A percentile compares a stretch with the other conserved stretches of the same genome.
Evolutionary conservation across 306 rosid species (phyloP).

Genomic region (Casuarina equisetifolia): DNA sequence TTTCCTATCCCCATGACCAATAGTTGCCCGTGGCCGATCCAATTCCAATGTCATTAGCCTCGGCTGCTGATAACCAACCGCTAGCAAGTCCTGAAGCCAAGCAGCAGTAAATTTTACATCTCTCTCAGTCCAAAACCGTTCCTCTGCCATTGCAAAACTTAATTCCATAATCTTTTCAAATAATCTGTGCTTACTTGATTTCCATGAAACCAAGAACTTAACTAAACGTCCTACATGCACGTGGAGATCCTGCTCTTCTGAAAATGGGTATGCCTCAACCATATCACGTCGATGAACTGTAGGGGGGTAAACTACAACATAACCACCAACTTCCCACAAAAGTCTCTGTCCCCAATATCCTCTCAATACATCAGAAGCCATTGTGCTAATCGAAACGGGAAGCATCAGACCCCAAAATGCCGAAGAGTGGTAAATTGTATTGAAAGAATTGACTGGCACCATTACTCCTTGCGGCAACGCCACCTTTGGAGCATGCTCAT

Average conservation of each 20-base stretch:
- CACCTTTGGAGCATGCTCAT: constrained; percentile 83
- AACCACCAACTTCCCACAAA: constrained; percentile 96
- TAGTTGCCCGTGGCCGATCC: constrained; percentile 76
- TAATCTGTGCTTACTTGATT: constrained; percentile 73
- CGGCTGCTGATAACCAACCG: constrained; percentile 95
- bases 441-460: constrained; percentile 89
- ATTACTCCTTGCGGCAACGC: constrained; percentile 91
- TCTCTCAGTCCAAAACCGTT: constrained; percentile 87
- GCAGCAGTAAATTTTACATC: constrained; percentile 95
- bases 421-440: constrained; percentile 77
- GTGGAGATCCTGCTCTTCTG: constrained; percentile 95
- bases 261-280: constrained; percentile 82
- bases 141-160: constrained; percentile 87
- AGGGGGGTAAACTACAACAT: constrained; percentile 86
- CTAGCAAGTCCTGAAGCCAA: constrained; percentile 91
- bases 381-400: constrained; percentile 89
- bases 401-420: constrained; percentile 99
- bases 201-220: constrained; percentile 75
- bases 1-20: constrained; percentile 84
- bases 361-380: constrained; percentile 96
- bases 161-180: constrained; percentile 84
- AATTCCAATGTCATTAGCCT: constrained; percentile 86
- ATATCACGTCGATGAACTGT: constrained; percentile 80
- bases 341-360: constrained; percentile 99
- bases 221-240: constrained; percentile 86